phyloP scores from a whole-genome alignment of 805 yeast species.

The Yarrowia deformans region DNA sequence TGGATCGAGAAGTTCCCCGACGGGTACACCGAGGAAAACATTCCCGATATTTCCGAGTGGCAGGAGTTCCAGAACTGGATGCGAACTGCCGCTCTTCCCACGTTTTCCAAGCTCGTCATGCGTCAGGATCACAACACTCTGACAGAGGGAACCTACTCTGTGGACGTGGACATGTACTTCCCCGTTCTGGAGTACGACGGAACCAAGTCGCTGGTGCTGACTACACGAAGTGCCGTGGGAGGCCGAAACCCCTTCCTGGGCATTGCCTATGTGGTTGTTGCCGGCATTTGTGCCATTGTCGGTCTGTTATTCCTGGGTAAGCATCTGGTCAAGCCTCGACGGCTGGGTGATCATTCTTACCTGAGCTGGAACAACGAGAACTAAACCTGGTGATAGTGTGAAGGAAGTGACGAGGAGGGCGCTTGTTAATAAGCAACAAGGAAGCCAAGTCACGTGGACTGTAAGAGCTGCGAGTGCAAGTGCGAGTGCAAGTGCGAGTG shows the following conservation, averaged over 20 bases:
- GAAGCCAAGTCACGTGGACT: background rate
- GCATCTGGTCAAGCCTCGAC: conserved; percentile 83
- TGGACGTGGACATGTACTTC: conserved; percentile 75
- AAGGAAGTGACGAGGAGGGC: no score
- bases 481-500: no score
- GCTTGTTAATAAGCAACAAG: no score
- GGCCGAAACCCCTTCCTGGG: conserved; percentile 88
- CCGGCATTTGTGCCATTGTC: conserved; percentile 73
- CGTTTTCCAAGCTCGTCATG: conserved; percentile 82
- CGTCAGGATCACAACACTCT: conserved; percentile 69
- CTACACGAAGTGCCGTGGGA: conserved; percentile 84
- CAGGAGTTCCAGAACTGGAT: conserved; percentile 96
- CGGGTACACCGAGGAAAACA: conserved; percentile 83
- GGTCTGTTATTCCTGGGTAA: conserved; percentile 80
- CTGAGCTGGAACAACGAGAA: conserved; percentile 56
- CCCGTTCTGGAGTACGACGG: conserved; percentile 88
- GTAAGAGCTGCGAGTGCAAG: background rate
- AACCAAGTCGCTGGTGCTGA: conserved; percentile 78
- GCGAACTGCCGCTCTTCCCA: conserved; percentile 94
- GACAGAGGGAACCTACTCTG: conserved; percentile 69
- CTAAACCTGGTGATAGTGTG: background rate
- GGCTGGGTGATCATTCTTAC: conserved; percentile 81
- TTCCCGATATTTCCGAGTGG: conserved; percentile 79
- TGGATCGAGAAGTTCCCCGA: conserved; percentile 83
- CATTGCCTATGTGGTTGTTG: conserved; percentile 82